Evolutionary conservation across 2,329 filamentous ascomycete species (phyloP), one percentile per base, ranked within the genome.

Genomic region (Fusarium hostae): DNA sequence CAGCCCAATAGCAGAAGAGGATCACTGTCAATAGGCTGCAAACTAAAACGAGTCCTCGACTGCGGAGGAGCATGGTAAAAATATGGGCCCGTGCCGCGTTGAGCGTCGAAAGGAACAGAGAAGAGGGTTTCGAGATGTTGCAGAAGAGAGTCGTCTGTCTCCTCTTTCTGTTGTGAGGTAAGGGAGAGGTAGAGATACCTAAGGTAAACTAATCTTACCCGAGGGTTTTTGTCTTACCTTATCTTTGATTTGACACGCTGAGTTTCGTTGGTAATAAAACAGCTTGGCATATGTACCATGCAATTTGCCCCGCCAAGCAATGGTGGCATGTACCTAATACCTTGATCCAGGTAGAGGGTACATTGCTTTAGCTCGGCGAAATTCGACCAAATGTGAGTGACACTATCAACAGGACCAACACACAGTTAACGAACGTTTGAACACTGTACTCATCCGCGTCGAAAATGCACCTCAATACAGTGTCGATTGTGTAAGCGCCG

Each of bases 1-100:
- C 59, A 58, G 62, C 63, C 71, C 73, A 75, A 41, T 73, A 63
- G 63, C 63, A 74, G 50, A 76, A 60, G 45, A 76, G 62, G 32
- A 68, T 62, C 48, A 76, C 35, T 16, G 74, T 69, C 57, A 73
- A 71, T 22, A 76, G 47, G 35, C 61, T 55, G 28, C 59, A 73
- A n/a, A 52, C 66, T 60, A 69, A 62, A 54, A 76, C 59, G 57
- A 76, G 51, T 39, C 59, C 64, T 65, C 68, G 69, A 32, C 63
- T 76, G 52, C 74, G 74, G 65, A 73, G 57, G 48, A 76, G 54
- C 74, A 76, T 76, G 56, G 22, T 66, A 52, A 54, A 47, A 61
- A 48, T 56, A 65, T 35, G 59, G 50, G 57, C 51, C 63, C 68
- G 67, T 55, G 37, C 47, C 30, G 45, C 28, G 28, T 50, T 34